These are phyloP conservation scores for Leccinum pachyderme DNA, from an alignment of 1,284 basidiomycete species.

Conservation along the genomic window DNA sequence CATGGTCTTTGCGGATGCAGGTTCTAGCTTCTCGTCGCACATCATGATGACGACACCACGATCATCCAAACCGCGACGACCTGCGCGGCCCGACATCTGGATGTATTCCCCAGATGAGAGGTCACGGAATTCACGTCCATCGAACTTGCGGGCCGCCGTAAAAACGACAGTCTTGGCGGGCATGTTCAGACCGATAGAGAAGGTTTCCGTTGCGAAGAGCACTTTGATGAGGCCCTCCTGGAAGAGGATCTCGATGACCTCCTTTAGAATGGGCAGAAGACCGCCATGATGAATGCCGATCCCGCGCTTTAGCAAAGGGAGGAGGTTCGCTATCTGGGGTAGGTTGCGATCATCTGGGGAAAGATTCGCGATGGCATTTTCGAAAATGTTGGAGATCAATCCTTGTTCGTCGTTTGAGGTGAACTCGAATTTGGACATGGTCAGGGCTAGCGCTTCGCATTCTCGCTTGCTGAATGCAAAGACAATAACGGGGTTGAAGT, in stretches of 20 bases:
- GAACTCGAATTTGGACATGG: conserved; percentile 95
- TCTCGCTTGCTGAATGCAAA: conserved; percentile 99
- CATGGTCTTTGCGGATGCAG: conserved; percentile 91
- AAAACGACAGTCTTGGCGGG: conserved; percentile 99
- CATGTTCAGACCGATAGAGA: conserved; percentile 99
- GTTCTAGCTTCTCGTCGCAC: conserved; percentile 98
- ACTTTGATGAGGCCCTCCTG: conserved; percentile 99
- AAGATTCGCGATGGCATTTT: conserved; percentile 91
- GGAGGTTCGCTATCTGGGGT: conserved; percentile 92
- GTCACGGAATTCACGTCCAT: conserved; percentile 93
- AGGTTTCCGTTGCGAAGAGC: conserved; percentile 98
- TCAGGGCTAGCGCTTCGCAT: conserved; percentile 91
- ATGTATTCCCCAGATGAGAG: conserved; percentile 92
- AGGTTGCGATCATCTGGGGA: conserved; percentile 86
- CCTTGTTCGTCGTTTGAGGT: conserved; percentile 94
- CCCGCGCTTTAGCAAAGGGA: conserved; percentile 92
- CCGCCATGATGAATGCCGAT: conserved; percentile 99
- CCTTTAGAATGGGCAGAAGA: conserved; percentile 95
- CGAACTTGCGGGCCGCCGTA: conserved; percentile 93
- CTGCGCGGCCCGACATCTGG: conserved; percentile 98
- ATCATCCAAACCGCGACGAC: conserved; percentile 95
- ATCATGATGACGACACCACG: conserved; percentile 99
- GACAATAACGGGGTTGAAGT: conserved; percentile 98
- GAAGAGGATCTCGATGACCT: conserved; percentile 99
- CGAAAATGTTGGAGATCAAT: conserved; percentile 87